Base-by-base conservation (phyloP, 495 filamentous ascomycete genomes). In the Penicillium cosmopolitanum region DNA sequence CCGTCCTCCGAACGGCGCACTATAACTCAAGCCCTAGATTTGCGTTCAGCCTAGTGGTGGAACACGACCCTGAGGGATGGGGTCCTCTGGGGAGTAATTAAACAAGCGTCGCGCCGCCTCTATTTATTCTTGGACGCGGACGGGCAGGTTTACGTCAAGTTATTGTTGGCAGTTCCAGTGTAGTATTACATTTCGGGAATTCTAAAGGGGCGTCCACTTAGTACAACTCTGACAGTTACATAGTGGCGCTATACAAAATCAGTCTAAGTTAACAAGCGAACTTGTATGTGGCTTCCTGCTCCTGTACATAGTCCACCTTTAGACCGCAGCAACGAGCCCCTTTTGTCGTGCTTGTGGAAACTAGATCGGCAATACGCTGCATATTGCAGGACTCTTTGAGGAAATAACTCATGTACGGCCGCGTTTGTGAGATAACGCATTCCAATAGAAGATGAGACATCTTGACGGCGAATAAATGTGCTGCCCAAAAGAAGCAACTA, bases 331-430 rank as follows among this genome's bases (percentile, higher is more conserved):
- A 35, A 11, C 33, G 43, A 38, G n/a, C 34, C 43, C 46, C 23
- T 48, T 36, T 36, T 44, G 43, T 25, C 54, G 18, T 38, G 8
- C 42, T 35, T 52, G 54, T 52, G 57, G 51, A 60, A 56, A 53
- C 53, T 48, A 43, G 64, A 63, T 65, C 59, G 54, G 55, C 64
- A 33, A 53, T 28, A 43, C 31, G 54, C 19, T 63, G 47, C 47
- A 58, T 50, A 21, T 42, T 55, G 46, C 61, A 54, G 55, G 53
- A 38, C 50, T 43, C n/a, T 12, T 66, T 28, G 50, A 61, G n/a
- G 46, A 31, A 53, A 65, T 15, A 50, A 19, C 65, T 55, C 21
- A 46, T 53, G 53, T 34, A 64, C 36, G 28, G 13, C 53, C 53
- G 42, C 53, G 53, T 60, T 56, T 60, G 61, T 54, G 53, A n/a